Percentiles rank a stretch among this genome's conserved stretches.
These are phyloP conservation scores for Lachancea meyersii DNA, from an alignment of 805 yeast genomes.

Conservation along the genomic window DNA sequence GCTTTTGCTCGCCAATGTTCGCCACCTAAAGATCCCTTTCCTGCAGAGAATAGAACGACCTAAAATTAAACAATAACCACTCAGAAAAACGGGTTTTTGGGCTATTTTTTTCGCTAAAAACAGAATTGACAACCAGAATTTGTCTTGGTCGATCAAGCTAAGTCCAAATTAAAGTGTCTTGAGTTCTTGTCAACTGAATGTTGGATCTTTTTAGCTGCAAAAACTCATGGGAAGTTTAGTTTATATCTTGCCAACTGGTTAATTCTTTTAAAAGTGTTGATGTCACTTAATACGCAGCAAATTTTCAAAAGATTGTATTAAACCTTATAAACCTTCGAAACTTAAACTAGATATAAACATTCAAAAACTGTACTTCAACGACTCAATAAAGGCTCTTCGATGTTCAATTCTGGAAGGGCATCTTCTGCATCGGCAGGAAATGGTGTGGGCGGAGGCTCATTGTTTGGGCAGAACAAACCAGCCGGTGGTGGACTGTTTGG, in stretches of 20 bases:
- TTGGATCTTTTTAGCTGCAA: no score
- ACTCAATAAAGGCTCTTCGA: not conserved
- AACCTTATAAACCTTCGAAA: not conserved
- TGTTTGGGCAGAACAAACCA: constrained; percentile 8
- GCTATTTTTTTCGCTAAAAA: not conserved
- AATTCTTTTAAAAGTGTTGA: not conserved
- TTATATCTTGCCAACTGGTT: no score
- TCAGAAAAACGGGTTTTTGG: constrained; percentile 5
- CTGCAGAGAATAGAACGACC: constrained; percentile 5
- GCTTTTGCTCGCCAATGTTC: no score
- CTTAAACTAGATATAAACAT: not conserved
- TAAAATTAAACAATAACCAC: not conserved
- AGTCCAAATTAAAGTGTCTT: no score
- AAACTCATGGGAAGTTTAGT: no score
- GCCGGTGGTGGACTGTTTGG: constrained; percentile 40
- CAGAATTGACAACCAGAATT: no score
- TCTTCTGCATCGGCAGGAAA: constrained; percentile 6
- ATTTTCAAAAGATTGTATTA: not conserved
- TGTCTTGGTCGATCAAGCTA: no score
- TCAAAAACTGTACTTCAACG: not conserved
- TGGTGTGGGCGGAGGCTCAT: constrained; percentile 3
- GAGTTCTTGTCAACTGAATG: no score
- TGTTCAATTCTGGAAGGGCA: constrained; percentile 10
- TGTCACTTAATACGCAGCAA: constrained; percentile 4
- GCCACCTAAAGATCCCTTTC: constrained; percentile 2